phyloP scores from a whole-genome alignment of 2,329 filamentous ascomycete species.

The Neurospora sp. region DNA sequence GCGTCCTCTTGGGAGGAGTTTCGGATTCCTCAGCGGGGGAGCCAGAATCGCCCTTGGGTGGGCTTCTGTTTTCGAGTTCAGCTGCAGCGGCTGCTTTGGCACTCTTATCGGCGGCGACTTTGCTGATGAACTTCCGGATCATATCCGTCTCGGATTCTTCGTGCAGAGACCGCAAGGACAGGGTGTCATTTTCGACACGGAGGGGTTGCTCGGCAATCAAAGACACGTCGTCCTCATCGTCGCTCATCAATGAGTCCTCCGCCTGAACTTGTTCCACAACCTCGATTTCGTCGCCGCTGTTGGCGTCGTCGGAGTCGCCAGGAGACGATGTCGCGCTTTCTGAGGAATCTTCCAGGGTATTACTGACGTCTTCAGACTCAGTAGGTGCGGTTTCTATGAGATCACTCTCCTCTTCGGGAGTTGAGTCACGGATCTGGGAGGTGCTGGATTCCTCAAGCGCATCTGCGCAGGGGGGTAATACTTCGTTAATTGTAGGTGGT shows the following conservation, averaged over 20 bases:
- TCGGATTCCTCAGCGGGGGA: slow-evolving; percentile 16
- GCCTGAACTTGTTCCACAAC: slow-evolving; percentile 7
- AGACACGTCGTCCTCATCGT: slow-evolving; percentile 11
- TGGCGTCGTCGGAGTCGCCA: not conserved
- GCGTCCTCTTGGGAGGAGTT: slow-evolving; percentile 16
- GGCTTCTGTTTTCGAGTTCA: slow-evolving; percentile 10
- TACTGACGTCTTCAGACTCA: not conserved
- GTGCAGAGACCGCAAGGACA: slow-evolving; percentile 15
- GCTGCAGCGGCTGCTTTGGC: slow-evolving; percentile 22
- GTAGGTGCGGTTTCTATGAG: not conserved
- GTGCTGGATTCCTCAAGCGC: not conserved
- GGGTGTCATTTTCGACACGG: slow-evolving; percentile 16
- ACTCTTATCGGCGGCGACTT: slow-evolving; percentile 24
- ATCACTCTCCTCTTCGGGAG: not conserved
- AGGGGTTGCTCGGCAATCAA: slow-evolving; percentile 7
- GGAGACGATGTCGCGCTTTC: not conserved
- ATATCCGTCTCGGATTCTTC: slow-evolving; percentile 26
- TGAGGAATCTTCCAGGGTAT: not conserved
- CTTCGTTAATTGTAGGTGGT: not conserved
- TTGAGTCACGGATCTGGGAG: not conserved
- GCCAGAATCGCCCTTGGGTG: slow-evolving; percentile 18
- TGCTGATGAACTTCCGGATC: slow-evolving; percentile 26
- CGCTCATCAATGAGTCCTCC: slow-evolving; percentile 11
- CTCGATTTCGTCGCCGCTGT: not conserved
- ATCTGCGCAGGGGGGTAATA: not conserved